Evolutionary conservation across 176 grass and related monocot species (phyloP).

Genomic region (Leersia perrieri): DNA sequence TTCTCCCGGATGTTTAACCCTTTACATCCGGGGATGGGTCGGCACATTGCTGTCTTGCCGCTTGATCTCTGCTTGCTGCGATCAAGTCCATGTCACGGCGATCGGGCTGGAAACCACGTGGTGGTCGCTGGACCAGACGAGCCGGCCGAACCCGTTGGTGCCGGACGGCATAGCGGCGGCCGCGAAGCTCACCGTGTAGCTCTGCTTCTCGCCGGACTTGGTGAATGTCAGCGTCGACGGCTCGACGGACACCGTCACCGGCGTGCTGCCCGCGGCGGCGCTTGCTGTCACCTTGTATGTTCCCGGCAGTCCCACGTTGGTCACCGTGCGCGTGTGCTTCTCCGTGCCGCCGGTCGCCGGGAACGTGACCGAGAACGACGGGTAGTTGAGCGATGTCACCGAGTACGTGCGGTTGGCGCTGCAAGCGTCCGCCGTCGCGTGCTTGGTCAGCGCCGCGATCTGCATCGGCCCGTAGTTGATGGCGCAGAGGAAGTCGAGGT

Average conservation of each 20-base stretch:
- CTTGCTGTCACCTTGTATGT: constrained; percentile 64
- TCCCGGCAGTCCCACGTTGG: constrained; percentile 64
- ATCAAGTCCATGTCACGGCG: constrained; percentile 61
- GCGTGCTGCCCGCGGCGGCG: constrained; percentile 29
- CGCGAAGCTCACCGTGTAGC: constrained; percentile 79
- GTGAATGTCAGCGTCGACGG: constrained; percentile 64
- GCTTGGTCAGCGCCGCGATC: constrained; percentile 68
- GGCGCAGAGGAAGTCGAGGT: constrained; percentile 93
- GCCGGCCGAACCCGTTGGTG: constrained; percentile 59
- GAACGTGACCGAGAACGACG: constrained; percentile 75
- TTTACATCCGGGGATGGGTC: constrained; percentile 13
- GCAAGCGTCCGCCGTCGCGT: constrained; percentile 49
- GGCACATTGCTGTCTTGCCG: constrained; percentile 6
- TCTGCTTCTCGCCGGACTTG: constrained; percentile 68
- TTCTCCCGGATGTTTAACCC: neutral
- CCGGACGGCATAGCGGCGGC: constrained; percentile 47
- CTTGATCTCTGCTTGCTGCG: neutral
- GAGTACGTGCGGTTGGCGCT: constrained; percentile 41
- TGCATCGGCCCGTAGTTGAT: constrained; percentile 68
- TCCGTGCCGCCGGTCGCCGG: constrained; percentile 26
- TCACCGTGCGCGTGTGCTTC: constrained; percentile 79
- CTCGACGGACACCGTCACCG: constrained; percentile 58
- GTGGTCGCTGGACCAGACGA: constrained; percentile 75
- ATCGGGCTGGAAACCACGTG: constrained; percentile 91
- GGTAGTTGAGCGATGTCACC: constrained; percentile 81